Percentiles rank a stretch among this genome's conserved stretches.
phyloP scores from a whole-genome alignment of 805 yeast species.

The Metschnikowia corniflorae region DNA sequence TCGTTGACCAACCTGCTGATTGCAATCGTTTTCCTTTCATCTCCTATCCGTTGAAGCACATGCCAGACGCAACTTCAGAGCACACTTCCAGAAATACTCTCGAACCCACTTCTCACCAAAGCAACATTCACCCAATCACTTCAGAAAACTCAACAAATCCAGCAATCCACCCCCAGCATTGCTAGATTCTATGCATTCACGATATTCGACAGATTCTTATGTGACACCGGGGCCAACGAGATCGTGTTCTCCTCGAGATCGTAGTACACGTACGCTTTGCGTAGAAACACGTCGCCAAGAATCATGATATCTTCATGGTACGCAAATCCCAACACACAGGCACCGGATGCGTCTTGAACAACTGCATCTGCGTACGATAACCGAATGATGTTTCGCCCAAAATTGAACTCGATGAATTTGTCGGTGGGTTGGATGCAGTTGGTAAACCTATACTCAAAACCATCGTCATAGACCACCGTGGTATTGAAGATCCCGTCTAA shows the following conservation, averaged over 20 bases:
- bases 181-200: constrained; percentile 9
- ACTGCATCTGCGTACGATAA: constrained; percentile 11
- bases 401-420: constrained; percentile 10
- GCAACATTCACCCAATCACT: too few relatives aligned
- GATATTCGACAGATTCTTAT: constrained; percentile 9
- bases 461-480: constrained; percentile 1
- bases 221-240: constrained; percentile 14
- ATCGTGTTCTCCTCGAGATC: constrained; percentile 15
- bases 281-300: constrained; percentile 18
- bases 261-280: constrained; percentile 18
- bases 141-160: too few relatives aligned
- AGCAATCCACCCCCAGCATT: too few relatives aligned
- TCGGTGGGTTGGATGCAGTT: constrained; percentile 15
- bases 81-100: too few relatives aligned
- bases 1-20: too few relatives aligned
- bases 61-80: too few relatives aligned
- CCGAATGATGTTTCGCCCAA: constrained; percentile 9
- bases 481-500: constrained; percentile 11
- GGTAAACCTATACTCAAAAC: constrained; percentile 7
- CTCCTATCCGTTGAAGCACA: too few relatives aligned
- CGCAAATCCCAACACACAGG: constrained; percentile 13
- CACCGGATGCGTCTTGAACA: constrained; percentile 4
- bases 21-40: too few relatives aligned
- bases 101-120: too few relatives aligned
- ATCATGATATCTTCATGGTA: constrained; percentile 7